Evolutionary conservation across 805 yeast species (phyloP), one percentile per base, ranked within the genome.

Genomic region (Candida germanica): DNA sequence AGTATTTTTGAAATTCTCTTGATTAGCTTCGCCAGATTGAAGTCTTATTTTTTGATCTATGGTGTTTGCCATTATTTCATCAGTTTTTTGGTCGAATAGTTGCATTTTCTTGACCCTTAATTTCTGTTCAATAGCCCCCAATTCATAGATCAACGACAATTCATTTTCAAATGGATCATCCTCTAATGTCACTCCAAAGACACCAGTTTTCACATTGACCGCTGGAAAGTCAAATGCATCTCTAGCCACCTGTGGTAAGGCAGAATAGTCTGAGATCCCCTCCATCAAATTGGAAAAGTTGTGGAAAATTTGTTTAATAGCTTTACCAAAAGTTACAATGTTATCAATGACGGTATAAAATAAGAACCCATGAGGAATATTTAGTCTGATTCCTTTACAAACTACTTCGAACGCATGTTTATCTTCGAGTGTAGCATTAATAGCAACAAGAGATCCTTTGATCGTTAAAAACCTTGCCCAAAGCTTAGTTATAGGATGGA

Each of bases 111-210:
- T 75, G 9, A 75, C 33, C 42, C 96, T 67, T 34, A 68, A 63
- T 44, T 65, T 69, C 52, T 87, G 94, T 47, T 81, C 91, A n/a
- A 68, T 40, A 14, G 61, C 33, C 1, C 95, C 95, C 8, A 83
- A 66, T 47, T 81, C 80, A 49, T 73, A 79, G 18, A 82, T 75
- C 50, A 76, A 65, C 15, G 77, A 73, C 31, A 89, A 60, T 48
- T 86, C 80, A 6, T 79, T 67, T 57, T 91, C 98, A 55, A 89
- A 88, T 6, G 95, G 91, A 58, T 91, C 97, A 56, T 86, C 95
- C 38, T 86, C 95, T 44, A 88, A 68, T 16, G 82, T 70, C 25
- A 88, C 61, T 4, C 82, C 66, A 43, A 86, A 67, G 26, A 75
- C 64, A 5, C 66, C 66, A 0, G 94, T 66, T 27, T 63, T 71